A percentile compares a stretch with the other conserved stretches of the same genome.
phyloP scores from a whole-genome alignment of 805 yeast species.

The Myxozyma neglecta region DNA sequence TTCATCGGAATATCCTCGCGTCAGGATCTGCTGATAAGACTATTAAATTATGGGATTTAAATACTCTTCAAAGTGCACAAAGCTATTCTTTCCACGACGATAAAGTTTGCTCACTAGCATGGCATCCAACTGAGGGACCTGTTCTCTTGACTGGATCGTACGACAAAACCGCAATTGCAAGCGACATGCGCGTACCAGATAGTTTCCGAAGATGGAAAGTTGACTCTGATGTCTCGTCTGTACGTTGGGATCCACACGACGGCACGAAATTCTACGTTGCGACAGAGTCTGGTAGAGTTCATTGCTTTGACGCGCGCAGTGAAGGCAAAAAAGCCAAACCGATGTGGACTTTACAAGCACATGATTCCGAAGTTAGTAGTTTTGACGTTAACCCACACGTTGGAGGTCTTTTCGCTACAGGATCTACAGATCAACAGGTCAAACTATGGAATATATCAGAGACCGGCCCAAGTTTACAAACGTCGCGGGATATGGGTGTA shows the following conservation, averaged over 20 bases:
- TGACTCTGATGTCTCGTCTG: slow-evolving; percentile 83
- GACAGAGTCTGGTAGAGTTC: slow-evolving; percentile 86
- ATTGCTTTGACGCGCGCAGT: slow-evolving; percentile 80
- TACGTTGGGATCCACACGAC: slow-evolving; percentile 60
- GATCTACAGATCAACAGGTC: slow-evolving; percentile 82
- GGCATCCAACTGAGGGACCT: slow-evolving; percentile 62
- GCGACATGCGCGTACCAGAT: slow-evolving; percentile 78
- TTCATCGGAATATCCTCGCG: slow-evolving; percentile 80
- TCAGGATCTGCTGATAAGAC: slow-evolving; percentile 96
- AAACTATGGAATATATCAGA: slow-evolving; percentile 80
- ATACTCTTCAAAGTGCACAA: slow-evolving; percentile 70
- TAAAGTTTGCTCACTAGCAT: slow-evolving; percentile 82
- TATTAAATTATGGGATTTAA: slow-evolving; percentile 92
- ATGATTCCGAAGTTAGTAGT: slow-evolving; percentile 88
- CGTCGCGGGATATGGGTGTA: slow-evolving; percentile 87
- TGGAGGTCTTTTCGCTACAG: slow-evolving; percentile 75
- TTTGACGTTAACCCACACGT: slow-evolving; percentile 66
- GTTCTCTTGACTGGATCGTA: slow-evolving; percentile 89
- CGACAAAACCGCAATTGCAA: slow-evolving; percentile 69
- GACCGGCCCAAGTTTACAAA: slow-evolving; percentile 76
- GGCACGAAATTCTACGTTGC: slow-evolving; percentile 70
- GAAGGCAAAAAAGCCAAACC: slow-evolving; percentile 52
- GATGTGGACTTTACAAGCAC: slow-evolving; percentile 95
- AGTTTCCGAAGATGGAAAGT: slow-evolving; percentile 58
- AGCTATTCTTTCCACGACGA: slow-evolving; percentile 74